These are phyloP conservation scores for Calonectria pteridis DNA, from an alignment of 2,329 filamentous ascomycete genomes.

Conservation along the genomic window DNA sequence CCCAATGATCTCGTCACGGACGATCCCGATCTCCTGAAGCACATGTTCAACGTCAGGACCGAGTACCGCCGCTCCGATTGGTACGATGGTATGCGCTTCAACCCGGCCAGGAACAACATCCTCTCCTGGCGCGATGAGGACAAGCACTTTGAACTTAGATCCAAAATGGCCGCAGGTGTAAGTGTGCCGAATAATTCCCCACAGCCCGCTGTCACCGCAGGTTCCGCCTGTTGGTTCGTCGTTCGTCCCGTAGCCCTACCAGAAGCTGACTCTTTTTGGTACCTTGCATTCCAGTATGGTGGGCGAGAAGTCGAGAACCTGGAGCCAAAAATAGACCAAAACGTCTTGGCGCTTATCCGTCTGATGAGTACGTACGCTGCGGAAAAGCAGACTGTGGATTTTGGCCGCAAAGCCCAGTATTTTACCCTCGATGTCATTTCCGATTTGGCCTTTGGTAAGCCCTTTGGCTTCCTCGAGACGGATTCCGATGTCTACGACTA, in stretches of 20 bases:
- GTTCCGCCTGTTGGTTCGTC: not conserved
- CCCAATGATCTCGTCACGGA: constrained; percentile 55
- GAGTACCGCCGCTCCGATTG: constrained; percentile 53
- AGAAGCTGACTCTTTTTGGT: not conserved
- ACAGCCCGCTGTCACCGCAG: not conserved
- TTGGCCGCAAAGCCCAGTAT: constrained; percentile 61
- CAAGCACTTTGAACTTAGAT: constrained; percentile 55
- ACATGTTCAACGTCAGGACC: constrained; percentile 50
- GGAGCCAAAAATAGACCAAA: constrained; percentile 30
- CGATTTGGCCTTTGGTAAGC: constrained; percentile 61
- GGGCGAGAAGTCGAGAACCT: constrained; percentile 63
- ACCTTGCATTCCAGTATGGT: constrained; percentile 51
- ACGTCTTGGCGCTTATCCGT: constrained; percentile 58
- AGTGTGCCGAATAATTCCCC: constrained; percentile 7
- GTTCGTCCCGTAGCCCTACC: not conserved
- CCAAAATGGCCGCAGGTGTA: constrained; percentile 65
- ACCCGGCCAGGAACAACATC: constrained; percentile 64
- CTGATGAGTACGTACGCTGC: constrained; percentile 44
- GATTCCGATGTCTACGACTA: constrained; percentile 62
- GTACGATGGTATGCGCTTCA: constrained; percentile 64
- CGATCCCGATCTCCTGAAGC: constrained; percentile 54
- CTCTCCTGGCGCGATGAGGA: constrained; percentile 62
- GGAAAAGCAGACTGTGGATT: constrained; percentile 48
- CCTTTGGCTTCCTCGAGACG: constrained; percentile 59
- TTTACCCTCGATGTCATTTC: constrained; percentile 68